Evolutionary conservation across 352 stramenopile species (phyloP), one percentile per base, ranked within the genome.

Genomic region (Globisporangium iwayamae): DNA sequence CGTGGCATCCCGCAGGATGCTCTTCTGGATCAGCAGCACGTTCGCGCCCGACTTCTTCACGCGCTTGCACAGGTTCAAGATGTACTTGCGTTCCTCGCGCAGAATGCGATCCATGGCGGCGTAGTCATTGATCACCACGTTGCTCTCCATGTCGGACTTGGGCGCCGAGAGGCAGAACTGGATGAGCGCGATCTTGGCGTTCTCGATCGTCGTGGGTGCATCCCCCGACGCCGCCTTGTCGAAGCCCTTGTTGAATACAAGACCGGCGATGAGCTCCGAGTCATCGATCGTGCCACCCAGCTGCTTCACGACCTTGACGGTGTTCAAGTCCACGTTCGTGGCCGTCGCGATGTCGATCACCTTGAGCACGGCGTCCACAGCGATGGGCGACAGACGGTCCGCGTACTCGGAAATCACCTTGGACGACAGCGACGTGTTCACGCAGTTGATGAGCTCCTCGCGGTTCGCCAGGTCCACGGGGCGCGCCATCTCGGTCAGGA

Each of bases 101-200:
- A 99, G 79, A 65, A 99, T 98, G 46, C 97, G 91, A 81, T 99
- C 98, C 98, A 99, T 99, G 50, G 96, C 95, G 38, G 96, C 96
- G 80, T 99, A 99, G 79, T 99, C 98, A 64, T 93, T 98, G 59
- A 99, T 98, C 39, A 99, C 97, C n/a, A 99, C 97, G 72, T 98
- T 99, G 83, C 98, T 99, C 78, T 99, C 97, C 92, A 99, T 99
- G 79, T 99, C 98, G 13, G 97, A 98, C 85, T 99, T 99, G 38
- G 97, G 97, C 32, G 97, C 97, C 45, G 93, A 99, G 7, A 99
- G 84, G 70, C 96, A 99, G 76, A 99, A 99, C 81, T 99, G 97
- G 77, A 99, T 98, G n/a, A 99, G 80, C 28, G 94, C 97, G 73
- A 99, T 98, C 79, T 99, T 99, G 69, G 98, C 97, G 76, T 99